Conservation (phyloP, 2,329 filamentous ascomycete genomes). For the Aureobasidium vineae region DNA sequence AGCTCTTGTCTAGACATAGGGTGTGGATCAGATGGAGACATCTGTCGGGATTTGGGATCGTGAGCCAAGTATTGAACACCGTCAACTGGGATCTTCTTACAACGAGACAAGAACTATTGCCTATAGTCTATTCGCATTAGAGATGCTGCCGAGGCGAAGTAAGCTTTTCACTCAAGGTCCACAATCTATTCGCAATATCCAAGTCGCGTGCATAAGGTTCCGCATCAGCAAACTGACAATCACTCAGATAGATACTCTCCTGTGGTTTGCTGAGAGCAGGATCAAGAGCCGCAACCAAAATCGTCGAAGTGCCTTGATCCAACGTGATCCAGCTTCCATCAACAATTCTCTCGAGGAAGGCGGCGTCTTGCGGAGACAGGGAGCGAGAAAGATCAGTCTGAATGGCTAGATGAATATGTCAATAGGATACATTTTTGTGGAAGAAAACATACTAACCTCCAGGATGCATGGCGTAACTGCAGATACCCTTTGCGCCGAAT, state of each 20-base stretch:
- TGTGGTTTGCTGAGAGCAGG: conserved; percentile 38
- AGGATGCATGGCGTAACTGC: conserved; percentile 44
- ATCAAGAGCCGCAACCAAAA: conserved; percentile 47
- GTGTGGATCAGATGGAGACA: no score
- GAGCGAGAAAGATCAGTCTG: conserved; percentile 28
- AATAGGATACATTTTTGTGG: not conserved
- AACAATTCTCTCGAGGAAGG: conserved; percentile 33
- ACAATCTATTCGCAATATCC: conserved; percentile 42
- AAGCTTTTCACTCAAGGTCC: conserved; percentile 43
- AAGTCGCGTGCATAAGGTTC: conserved; percentile 40
- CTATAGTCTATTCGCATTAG: no score
- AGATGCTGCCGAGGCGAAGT: not conserved
- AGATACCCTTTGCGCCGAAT: conserved; percentile 35
- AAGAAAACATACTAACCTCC: conserved; percentile 34
- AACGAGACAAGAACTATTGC: no score
- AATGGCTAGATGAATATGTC: conserved; percentile 22
- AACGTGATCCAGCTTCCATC: conserved; percentile 39
- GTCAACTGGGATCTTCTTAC: no score
- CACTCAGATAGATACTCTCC: conserved; percentile 34
- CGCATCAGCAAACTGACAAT: conserved; percentile 39
- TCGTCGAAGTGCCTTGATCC: conserved; percentile 47
- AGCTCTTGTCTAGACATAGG: no score
- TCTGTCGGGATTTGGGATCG: no score
- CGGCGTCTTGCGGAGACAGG: conserved; percentile 27
- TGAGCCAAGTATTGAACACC: no score